Evolutionary conservation across 2,329 filamentous ascomycete genomes (phyloP), one percentile per base, ranked within the genome.

Genomic region (Talaromyces atroroseus): DNA sequence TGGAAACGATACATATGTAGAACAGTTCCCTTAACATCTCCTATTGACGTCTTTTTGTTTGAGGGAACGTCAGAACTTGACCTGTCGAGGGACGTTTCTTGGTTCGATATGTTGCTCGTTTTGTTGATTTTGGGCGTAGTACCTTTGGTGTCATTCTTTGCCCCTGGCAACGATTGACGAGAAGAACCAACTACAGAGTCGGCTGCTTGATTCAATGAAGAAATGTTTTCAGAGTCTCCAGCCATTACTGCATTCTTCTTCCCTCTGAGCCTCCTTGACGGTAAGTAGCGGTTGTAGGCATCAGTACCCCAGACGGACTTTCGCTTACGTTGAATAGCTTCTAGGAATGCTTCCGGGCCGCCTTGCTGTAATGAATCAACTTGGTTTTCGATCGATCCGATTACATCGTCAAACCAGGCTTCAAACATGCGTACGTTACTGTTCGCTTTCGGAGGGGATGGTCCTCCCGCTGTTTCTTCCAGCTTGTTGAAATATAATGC

Each of bases 1-100:
- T 80, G 80, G 65, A 82, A 88, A 2, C 72, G 67, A 64, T 87
- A 87, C 62, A 83, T 76, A 58, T 87, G 83, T 0, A 88, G 63
- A 0, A 82, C 64, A 1, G 74, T 74, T 7, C 55, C 63, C 42
- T 57, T 66, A 29, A 74, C 58, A 3, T 59, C 20, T 2, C 42
- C 20, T 8, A 56, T 42, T 55, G 42, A 34, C 5, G 42, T 44
- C 11, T 42, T 5, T 18, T 26, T 8, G 36, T 21, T 23, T 44
- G 53, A 20, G 1, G 53, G 3, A 20, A 56, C 50, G 6, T 45
- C 45, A 24, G 55, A 58, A 20, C 5, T 34, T 16, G 51, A 18
- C n/a, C 51, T 42, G 29, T 23, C n/a, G 50, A 44, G 23, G 18
- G 26, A n/a, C 42, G n/a, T n/a, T 20, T 11, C 40, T 44, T 20